A percentile compares a stretch with the other conserved stretches of the same genome.
These are phyloP conservation scores for Chlamydomonas sphaeroides DNA, from an alignment of 139 green algal genomes.

Conservation along the genomic window DNA sequence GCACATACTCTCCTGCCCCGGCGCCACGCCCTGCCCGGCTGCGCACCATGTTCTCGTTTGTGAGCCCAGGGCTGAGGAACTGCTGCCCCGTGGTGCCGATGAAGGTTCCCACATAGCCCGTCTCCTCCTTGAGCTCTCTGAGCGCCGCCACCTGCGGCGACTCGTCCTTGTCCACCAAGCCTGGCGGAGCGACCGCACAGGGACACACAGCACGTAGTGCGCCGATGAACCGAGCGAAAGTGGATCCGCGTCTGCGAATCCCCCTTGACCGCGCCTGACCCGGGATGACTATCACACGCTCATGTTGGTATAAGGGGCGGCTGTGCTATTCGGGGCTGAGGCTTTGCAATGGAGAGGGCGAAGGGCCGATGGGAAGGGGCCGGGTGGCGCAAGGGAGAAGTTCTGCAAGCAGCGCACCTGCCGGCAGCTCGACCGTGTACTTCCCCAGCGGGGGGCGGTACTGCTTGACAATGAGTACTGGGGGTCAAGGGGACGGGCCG, in stretches of 20 bases:
- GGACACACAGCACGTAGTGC: too few species aligned
- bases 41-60: slow-evolving; percentile 41
- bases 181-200: too few species aligned
- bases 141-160: slow-evolving; percentile 20
- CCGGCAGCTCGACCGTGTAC: slow-evolving; percentile 32
- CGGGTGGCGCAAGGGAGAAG: too few species aligned
- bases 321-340: too few species aligned
- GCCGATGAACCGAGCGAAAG: too few species aligned
- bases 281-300: too few species aligned
- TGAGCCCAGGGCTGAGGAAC: slow-evolving; percentile 42
- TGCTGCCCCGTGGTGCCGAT: slow-evolving; percentile 37
- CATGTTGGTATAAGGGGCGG: too few species aligned
- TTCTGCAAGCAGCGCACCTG: slow-evolving; percentile 11
- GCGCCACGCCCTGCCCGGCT: not conserved
- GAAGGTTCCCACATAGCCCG: slow-evolving; percentile 38
- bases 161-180: slow-evolving; percentile 32
- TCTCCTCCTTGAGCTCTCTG: slow-evolving; percentile 49
- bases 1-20: not conserved
- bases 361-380: too few species aligned
- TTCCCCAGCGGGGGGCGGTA: slow-evolving; percentile 31
- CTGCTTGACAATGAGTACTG: slow-evolving; percentile 29
- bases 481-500: too few species aligned
- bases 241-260: too few species aligned
- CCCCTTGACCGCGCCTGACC: too few species aligned
- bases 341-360: too few species aligned